Evolutionary conservation across 495 filamentous ascomycete genomes (phyloP).

Genomic region (Aspergillus egyptiacus): DNA sequence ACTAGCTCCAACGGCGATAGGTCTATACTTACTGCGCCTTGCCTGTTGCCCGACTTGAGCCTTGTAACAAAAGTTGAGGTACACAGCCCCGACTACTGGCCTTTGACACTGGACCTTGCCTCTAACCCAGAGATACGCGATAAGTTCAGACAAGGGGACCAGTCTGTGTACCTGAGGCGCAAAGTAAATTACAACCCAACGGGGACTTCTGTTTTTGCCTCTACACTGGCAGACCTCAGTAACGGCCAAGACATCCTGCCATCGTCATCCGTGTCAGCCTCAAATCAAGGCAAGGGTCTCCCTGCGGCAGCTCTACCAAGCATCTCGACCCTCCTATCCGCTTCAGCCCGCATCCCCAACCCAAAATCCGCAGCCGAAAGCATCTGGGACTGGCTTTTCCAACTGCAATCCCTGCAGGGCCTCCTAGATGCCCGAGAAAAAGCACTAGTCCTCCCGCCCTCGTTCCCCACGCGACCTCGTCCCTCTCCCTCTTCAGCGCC

Average conservation of each 20-base stretch:
- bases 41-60: constrained; percentile 74
- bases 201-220: constrained; percentile 64
- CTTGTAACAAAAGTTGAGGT: constrained; percentile 63
- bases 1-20: constrained; percentile 45
- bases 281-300: constrained; percentile 29
- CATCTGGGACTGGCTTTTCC: constrained; percentile 74
- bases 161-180: constrained; percentile 76
- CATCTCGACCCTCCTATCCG: constrained; percentile 18
- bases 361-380: constrained; percentile 29
- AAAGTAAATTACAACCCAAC: constrained; percentile 62
- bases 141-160: constrained; percentile 61
- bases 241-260: constrained; percentile 38
- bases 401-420: constrained; percentile 51
- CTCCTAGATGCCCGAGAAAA: constrained; percentile 69
- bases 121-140: constrained; percentile 55
- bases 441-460: constrained; percentile 62
- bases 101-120: constrained; percentile 71
- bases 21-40: constrained; percentile 56
- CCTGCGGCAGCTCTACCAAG: constrained; percentile 26
- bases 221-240: constrained; percentile 53
- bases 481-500: constrained; percentile 14
- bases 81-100: constrained; percentile 72
- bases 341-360: constrained; percentile 23
- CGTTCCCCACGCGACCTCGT: constrained; percentile 27
- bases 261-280: constrained; percentile 17